Evolutionary conservation across 257 asterid species (phyloP).

Genomic region (Ilex aquifolium): DNA sequence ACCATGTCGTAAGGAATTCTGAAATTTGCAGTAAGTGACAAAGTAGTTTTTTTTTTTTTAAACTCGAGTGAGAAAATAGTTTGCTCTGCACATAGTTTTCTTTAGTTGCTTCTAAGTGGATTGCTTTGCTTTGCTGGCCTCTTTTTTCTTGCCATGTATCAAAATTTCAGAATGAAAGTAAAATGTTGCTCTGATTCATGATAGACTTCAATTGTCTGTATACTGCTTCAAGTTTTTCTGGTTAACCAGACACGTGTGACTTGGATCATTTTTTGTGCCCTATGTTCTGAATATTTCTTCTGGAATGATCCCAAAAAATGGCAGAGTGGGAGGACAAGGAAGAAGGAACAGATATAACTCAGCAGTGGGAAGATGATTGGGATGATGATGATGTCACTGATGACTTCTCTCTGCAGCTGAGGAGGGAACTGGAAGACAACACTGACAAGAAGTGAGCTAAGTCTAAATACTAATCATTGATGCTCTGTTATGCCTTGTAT

Average conservation of each 20-base stretch:
- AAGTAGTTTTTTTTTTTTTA: too few relatives aligned
- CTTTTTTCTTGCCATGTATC: too few relatives aligned
- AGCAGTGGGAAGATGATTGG: conserved; percentile 98
- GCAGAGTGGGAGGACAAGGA: conserved; percentile 73
- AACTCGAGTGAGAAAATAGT: too few relatives aligned
- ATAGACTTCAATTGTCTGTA: too few relatives aligned
- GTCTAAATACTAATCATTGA: conserved; percentile 16
- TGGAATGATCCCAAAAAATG: neutral
- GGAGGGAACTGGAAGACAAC: conserved; percentile 71
- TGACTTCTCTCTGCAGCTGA: conserved; percentile 86
- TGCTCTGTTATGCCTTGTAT: too few relatives aligned
- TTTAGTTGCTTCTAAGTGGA: too few relatives aligned
- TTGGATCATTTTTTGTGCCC: neutral
- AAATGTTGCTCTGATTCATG: too few relatives aligned
- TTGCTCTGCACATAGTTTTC: too few relatives aligned
- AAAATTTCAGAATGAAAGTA: too few relatives aligned
- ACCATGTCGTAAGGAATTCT: too few relatives aligned
- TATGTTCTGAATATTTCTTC: neutral
- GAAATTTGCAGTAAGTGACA: too few relatives aligned
- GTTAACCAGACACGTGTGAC: neutral
- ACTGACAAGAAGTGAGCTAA: conserved; percentile 47
- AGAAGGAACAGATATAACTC: conserved; percentile 69
- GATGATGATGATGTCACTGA: conserved; percentile 92
- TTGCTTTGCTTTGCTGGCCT: too few relatives aligned
- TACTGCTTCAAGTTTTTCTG: neutral